Evolutionary conservation across 805 yeast genomes (phyloP).

Genomic region (Starmerella powellii): DNA sequence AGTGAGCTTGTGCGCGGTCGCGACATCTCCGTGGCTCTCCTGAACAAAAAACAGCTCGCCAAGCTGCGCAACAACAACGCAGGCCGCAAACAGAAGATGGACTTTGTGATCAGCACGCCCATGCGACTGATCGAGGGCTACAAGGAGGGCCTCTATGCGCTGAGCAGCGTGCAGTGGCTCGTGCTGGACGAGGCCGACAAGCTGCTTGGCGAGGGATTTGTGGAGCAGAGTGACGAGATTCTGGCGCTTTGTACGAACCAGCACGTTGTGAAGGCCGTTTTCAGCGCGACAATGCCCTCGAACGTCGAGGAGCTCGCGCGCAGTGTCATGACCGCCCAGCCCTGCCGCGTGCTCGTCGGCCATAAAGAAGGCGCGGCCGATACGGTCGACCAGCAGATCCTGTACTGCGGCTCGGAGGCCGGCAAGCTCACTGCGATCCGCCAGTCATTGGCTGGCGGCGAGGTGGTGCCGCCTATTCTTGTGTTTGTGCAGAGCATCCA

Average conservation of each 20-base stretch:
- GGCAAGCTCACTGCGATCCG: constrained; percentile 90
- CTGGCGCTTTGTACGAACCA: constrained; percentile 41
- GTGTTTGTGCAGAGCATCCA: constrained; percentile 84
- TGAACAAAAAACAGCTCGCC: constrained; percentile 56
- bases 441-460: constrained; percentile 62
- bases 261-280: constrained; percentile 58
- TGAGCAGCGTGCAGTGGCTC: constrained; percentile 56
- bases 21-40: constrained; percentile 46
- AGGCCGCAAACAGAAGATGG: constrained; percentile 52
- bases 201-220: constrained; percentile 73
- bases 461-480: constrained; percentile 82
- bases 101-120: constrained; percentile 78
- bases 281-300: constrained; percentile 92
- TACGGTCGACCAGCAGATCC: constrained; percentile 68
- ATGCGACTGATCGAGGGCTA: constrained; percentile 72
- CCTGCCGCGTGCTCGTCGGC: constrained; percentile 79
- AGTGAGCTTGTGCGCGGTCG: constrained; percentile 45
- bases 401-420: constrained; percentile 84
- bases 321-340: constrained; percentile 63
- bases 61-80: constrained; percentile 49
- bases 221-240: constrained; percentile 82
- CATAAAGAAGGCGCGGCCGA: constrained; percentile 86
- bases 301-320: constrained; percentile 80
- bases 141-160: constrained; percentile 45
- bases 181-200: constrained; percentile 95